A percentile compares a stretch with the other conserved stretches of the same genome.
phyloP scores from a whole-genome alignment of 768 basidiomycete genomes.

The Lactarius sanguifluus region DNA sequence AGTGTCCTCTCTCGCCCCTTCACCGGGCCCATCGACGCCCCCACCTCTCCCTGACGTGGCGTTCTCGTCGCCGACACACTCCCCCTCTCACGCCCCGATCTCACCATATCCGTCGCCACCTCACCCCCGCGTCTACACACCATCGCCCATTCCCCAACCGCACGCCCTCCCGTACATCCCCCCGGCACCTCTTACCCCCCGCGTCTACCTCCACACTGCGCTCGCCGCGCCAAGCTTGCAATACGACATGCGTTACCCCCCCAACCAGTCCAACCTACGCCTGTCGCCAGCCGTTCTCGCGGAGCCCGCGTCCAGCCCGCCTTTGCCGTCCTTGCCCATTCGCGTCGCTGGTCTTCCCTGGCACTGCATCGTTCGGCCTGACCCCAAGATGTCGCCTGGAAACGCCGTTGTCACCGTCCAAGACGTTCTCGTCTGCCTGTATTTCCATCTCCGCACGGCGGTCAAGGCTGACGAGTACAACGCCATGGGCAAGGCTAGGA shows the following conservation, averaged over 20 bases:
- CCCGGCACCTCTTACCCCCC: slow-evolving; percentile 2
- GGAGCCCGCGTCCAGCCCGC: slow-evolving; percentile 12
- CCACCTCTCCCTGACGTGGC: slow-evolving; percentile 17
- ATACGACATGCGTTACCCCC: slow-evolving; percentile 12
- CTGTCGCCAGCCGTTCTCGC: slow-evolving; percentile 8
- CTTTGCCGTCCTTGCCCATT: not conserved
- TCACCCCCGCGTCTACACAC: slow-evolving; percentile 10
- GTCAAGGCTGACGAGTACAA: slow-evolving; percentile 19
- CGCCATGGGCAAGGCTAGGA: slow-evolving; percentile 11
- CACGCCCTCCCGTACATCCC: slow-evolving; percentile 9
- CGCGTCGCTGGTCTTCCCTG: slow-evolving; percentile 19
- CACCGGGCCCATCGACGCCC: slow-evolving; percentile 20
- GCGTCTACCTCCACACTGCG: not conserved
- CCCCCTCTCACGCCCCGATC: not conserved
- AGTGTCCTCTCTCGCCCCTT: slow-evolving; percentile 10
- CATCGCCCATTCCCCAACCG: slow-evolving; percentile 8
- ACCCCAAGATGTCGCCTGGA: slow-evolving; percentile 7
- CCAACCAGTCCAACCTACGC: not conserved
- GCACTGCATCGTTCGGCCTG: slow-evolving; percentile 2
- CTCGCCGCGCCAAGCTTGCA: slow-evolving; percentile 11
- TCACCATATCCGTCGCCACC: slow-evolving; percentile 10
- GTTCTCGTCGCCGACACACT: slow-evolving; percentile 10
- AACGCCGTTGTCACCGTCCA: slow-evolving; percentile 15
- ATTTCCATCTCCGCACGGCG: slow-evolving; percentile 18
- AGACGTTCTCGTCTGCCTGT: slow-evolving; percentile 11